phyloP scores from a whole-genome alignment of 306 rosid species.

The Cicer cuneatum region DNA sequence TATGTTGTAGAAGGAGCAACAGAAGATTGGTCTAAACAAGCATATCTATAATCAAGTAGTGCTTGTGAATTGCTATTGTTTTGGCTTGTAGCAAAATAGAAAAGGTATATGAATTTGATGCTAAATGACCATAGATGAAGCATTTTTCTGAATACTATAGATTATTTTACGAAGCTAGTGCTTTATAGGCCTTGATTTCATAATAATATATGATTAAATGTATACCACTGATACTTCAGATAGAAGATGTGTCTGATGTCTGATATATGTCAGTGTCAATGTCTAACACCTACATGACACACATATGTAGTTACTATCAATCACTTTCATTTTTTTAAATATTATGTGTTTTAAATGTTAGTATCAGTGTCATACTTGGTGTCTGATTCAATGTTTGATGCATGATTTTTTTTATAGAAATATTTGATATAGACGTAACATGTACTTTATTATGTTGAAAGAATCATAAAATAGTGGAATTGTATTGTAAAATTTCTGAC shows the following conservation, averaged over 20 bases:
- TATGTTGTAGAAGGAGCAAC: constrained; percentile 42
- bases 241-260: too few relatives aligned
- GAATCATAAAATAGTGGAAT: background rate
- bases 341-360: too few relatives aligned
- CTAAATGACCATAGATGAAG: constrained; percentile 34
- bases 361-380: too few relatives aligned
- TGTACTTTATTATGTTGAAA: background rate
- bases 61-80: constrained; percentile 35
- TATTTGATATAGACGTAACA: background rate
- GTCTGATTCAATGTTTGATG: too few relatives aligned
- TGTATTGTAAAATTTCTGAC: constrained; percentile 16
- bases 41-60: constrained; percentile 48
- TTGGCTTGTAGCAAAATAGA: constrained; percentile 24
- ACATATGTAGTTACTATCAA: too few relatives aligned
- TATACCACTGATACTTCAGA: too few relatives aligned
- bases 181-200: background rate
- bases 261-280: too few relatives aligned
- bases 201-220: background rate
- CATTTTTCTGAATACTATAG: constrained; percentile 33
- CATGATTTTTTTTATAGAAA: background rate
- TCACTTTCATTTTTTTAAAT: too few relatives aligned
- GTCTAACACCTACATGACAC: too few relatives aligned
- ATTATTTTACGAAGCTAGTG: background rate
- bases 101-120: constrained; percentile 26
- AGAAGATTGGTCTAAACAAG: constrained; percentile 51